phyloP scores from a whole-genome alignment of 1,284 basidiomycete genomes.

The Puccinia brachypodii region DNA sequence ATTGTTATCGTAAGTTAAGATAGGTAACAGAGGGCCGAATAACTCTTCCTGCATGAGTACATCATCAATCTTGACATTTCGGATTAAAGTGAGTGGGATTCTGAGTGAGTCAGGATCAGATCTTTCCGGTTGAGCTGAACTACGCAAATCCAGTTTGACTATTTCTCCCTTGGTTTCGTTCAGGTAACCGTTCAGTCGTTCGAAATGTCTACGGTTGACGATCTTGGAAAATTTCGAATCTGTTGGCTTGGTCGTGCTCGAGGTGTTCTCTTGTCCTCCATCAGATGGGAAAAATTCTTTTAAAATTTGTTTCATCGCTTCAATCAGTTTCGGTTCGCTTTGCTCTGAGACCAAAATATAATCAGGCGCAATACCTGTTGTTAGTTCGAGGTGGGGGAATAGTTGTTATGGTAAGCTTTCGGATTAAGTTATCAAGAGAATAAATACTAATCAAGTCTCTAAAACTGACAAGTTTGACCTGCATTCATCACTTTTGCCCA shows the following conservation, averaged over 20 bases:
- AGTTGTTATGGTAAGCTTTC: background rate
- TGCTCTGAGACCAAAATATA: constrained; percentile 55
- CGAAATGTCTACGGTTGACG: constrained; percentile 57
- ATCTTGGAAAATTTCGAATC: constrained; percentile 54
- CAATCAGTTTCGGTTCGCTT: constrained; percentile 55
- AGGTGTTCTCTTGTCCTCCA: background rate
- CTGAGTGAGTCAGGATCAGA: constrained; percentile 50
- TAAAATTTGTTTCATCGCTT: constrained; percentile 53
- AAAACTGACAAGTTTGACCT: constrained; percentile 56
- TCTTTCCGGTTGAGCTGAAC: constrained; percentile 48
- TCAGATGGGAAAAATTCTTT: constrained; percentile 53
- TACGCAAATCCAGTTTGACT: constrained; percentile 53
- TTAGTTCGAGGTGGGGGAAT: constrained; percentile 49
- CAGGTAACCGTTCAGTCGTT: constrained; percentile 56
- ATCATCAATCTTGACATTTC: constrained; percentile 56
- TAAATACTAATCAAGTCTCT: background rate
- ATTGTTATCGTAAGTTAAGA: constrained; percentile 50
- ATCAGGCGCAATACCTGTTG: constrained; percentile 56
- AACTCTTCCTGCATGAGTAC: constrained; percentile 58
- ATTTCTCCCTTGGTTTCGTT: constrained; percentile 56
- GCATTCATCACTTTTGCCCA: constrained; percentile 59
- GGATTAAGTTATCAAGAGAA: background rate
- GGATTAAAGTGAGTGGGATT: constrained; percentile 57
- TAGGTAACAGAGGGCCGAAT: constrained; percentile 59
- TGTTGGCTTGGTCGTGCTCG: constrained; percentile 48